These are phyloP conservation scores for Fusarium heterosporum DNA, from an alignment of 2,329 filamentous ascomycete genomes.

Conservation along the genomic window DNA sequence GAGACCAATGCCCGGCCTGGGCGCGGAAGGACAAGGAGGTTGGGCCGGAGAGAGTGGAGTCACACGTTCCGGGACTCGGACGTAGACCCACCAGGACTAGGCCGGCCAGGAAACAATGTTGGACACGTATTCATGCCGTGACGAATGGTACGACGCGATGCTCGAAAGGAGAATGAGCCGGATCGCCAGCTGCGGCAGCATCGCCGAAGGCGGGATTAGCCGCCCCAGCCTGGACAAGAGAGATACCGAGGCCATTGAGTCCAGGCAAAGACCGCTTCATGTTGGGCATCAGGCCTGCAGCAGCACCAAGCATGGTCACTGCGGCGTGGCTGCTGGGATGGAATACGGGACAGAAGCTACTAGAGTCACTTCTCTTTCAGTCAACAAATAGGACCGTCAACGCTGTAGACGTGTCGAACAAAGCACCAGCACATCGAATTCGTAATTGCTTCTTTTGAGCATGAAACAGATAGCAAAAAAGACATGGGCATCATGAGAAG, in stretches of 20 bases:
- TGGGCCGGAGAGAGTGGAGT: conserved; percentile 39
- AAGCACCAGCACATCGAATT: conserved; percentile 9
- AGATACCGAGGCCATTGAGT: conserved; percentile 2
- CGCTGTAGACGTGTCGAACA: conserved; percentile 15
- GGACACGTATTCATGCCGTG: conserved; percentile 34
- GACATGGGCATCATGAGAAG: neutral
- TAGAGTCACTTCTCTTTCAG: conserved; percentile 4
- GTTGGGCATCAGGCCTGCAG: conserved; percentile 44
- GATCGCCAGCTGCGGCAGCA: conserved; percentile 23
- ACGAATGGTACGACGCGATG: conserved; percentile 18
- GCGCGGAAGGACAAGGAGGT: conserved; percentile 11
- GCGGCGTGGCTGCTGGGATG: conserved; percentile 26
- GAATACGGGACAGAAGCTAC: conserved; percentile 21
- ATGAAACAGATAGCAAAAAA: neutral
- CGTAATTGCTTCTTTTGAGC: neutral
- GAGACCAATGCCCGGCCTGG: conserved; percentile 26
- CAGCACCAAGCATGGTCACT: conserved; percentile 31
- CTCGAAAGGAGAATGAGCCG: conserved; percentile 29
- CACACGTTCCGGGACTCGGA: conserved; percentile 29
- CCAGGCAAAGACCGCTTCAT: conserved; percentile 21
- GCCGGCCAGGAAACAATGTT: conserved; percentile 25
- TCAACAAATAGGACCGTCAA: conserved; percentile 10
- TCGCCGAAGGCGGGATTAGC: conserved; percentile 22
- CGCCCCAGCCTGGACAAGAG: conserved; percentile 1
- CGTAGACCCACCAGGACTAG: conserved; percentile 11